These are phyloP conservation scores for Ceratobasidium sp. DNA, from an alignment of 1,284 basidiomycete species.

Conservation along the genomic window DNA sequence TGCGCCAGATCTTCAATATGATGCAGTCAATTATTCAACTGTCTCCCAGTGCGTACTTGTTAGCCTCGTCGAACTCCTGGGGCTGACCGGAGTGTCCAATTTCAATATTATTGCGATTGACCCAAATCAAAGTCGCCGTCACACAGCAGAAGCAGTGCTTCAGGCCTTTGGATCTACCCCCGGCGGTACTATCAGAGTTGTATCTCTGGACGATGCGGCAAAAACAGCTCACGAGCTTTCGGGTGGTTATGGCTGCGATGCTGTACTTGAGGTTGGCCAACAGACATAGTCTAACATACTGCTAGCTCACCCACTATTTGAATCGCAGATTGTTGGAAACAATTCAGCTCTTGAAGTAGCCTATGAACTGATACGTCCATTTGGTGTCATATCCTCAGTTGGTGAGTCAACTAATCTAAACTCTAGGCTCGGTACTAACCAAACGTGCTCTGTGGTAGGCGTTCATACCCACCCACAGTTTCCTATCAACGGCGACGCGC, in stretches of 20 bases:
- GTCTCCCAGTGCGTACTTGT: slow-evolving; percentile 65
- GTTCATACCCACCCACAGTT: slow-evolving; percentile 51
- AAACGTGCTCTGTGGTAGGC: slow-evolving; percentile 10
- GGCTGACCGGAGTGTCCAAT: slow-evolving; percentile 55
- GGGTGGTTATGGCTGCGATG: slow-evolving; percentile 66
- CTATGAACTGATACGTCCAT: slow-evolving; percentile 80
- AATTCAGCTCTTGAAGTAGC: slow-evolving; percentile 74
- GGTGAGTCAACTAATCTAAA: slow-evolving; percentile 63
- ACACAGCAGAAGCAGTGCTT: slow-evolving; percentile 44
- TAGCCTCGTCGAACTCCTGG: slow-evolving; percentile 69
- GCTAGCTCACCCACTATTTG: slow-evolving; percentile 40
- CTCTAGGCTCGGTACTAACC: slow-evolving; percentile 1
- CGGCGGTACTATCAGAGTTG: slow-evolving; percentile 53
- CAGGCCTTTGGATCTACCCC: neutral
- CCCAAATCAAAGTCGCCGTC: slow-evolving; percentile 61
- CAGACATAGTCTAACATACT: neutral
- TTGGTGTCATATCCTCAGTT: slow-evolving; percentile 81
- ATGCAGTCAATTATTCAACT: slow-evolving; percentile 30
- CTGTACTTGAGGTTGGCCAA: slow-evolving; percentile 68
- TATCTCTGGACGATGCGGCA: slow-evolving; percentile 64
- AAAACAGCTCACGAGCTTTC: slow-evolving; percentile 64
- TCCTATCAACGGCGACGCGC: slow-evolving; percentile 56
- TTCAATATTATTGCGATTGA: slow-evolving; percentile 73
- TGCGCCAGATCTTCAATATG: slow-evolving; percentile 51
- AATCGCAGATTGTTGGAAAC: slow-evolving; percentile 80